Percentiles rank a stretch among this genome's conserved stretches.
These are phyloP conservation scores for Cystoisospora suis DNA, from an alignment of 169 alveolate species.

Conservation along the genomic window DNA sequence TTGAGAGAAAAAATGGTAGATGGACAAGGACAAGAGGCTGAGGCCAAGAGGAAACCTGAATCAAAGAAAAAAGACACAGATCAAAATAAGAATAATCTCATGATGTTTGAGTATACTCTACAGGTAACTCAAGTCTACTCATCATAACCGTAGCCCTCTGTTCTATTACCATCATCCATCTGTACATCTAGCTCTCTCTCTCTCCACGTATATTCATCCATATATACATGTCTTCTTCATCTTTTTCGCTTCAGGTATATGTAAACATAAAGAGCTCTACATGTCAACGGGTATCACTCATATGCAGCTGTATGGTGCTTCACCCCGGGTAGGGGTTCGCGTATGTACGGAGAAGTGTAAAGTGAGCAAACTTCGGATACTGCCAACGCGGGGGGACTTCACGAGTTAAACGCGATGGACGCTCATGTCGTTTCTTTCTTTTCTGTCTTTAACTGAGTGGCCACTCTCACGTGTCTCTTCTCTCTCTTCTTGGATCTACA, in stretches of 20 bases:
- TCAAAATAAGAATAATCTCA: neutral
- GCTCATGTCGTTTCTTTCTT: no score
- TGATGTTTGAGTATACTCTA: slow-evolving; percentile 22
- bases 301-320: no score
- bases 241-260: neutral
- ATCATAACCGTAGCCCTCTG: neutral
- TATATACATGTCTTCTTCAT: neutral
- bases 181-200: neutral
- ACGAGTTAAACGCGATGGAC: no score
- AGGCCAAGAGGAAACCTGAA: neutral
- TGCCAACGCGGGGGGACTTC: no score
- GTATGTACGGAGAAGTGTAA: no score
- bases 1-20: neutral
- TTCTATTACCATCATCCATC: neutral
- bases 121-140: neutral
- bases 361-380: no score
- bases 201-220: neutral
- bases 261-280: neutral
- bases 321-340: no score
- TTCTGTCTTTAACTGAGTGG: no score
- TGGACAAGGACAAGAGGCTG: neutral
- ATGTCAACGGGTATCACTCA: no score
- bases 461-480: no score
- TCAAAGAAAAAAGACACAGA: neutral
- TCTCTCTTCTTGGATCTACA: no score